Evolutionary conservation across 2,329 filamentous ascomycete genomes (phyloP), one percentile per base, ranked within the genome.

Genomic region (Aspergillus sp.): DNA sequence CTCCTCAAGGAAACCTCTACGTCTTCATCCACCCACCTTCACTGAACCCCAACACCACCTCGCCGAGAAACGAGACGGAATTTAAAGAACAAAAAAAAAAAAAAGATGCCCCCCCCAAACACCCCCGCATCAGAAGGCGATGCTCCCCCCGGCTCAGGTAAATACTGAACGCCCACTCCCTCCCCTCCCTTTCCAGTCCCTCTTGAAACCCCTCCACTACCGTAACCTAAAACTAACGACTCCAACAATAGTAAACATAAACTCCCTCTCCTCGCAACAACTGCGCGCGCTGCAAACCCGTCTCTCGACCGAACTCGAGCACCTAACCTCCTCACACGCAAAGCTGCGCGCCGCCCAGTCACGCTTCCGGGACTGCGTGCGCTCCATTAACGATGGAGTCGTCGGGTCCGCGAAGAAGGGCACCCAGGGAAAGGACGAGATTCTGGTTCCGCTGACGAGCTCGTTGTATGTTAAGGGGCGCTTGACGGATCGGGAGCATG

Each of bases 221-320:
- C 27, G 27, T 31, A 31, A 11, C 4, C 9, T 31, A 31, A 47
- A 15, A 15, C 15, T 21, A 21, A n/a, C 19, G 21, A 4, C 7
- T 31, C 25, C 41, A 7, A 8, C 14, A 27, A 41, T 6, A 58
- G 82, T 90, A 66, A 87, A 90, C 71, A 81, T 99, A 68, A 86
- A 88, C 68, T 87, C 84, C 60, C 88, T 99, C 69, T 90, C 89
- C 67, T 82, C 88, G 25, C 90, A 91, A 65, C 93, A 97, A 78
- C 89, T 99, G 65, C 88, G 87, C 66, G 87, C 91, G 68, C 88
- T 99, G 66, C 97, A 99, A 82, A 92, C 95, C 76, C 93, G 97
- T 75, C 88, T 99, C 65, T 93, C 96, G 75, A 89, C 95, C 70
- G 95, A 99, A 78, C 88, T 99, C 64, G 91, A 96, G 73, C 93